Conservation (phyloP, 257 asterid genomes). For the Capsicum chinense region DNA sequence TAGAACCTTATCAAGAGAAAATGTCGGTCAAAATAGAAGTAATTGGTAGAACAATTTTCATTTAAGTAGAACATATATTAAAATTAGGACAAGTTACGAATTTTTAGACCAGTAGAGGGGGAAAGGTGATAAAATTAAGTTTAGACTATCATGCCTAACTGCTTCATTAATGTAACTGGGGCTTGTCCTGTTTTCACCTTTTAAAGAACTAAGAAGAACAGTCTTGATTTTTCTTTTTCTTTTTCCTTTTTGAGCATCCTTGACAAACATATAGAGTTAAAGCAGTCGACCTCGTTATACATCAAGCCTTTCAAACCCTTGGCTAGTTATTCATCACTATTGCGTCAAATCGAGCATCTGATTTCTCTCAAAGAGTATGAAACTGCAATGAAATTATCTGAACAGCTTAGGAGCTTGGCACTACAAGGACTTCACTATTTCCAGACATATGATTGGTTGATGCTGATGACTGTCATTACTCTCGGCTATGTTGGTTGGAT, state of each 20-base stretch:
- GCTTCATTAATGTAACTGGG: slow-evolving; percentile 12
- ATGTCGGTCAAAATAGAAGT: slow-evolving; percentile 3
- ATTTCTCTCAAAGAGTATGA: slow-evolving; percentile 59
- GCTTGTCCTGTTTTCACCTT: slow-evolving; percentile 16
- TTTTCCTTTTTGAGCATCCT: slow-evolving; percentile 44
- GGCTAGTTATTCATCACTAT: slow-evolving; percentile 49
- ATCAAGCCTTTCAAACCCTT: slow-evolving; percentile 92
- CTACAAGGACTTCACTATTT: slow-evolving; percentile 88
- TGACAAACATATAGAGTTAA: slow-evolving; percentile 65
- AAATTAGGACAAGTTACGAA: neutral
- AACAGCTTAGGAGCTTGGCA: slow-evolving; percentile 82
- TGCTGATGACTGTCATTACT: slow-evolving; percentile 88
- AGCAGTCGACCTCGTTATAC: slow-evolving; percentile 61
- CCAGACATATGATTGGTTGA: slow-evolving; percentile 95
- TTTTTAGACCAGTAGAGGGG: neutral
- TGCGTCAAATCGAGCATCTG: slow-evolving; percentile 72
- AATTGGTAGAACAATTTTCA: neutral
- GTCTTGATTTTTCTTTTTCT: neutral
- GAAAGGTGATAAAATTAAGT: neutral
- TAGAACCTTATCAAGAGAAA: neutral
- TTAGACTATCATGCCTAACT: neutral
- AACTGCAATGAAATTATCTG: slow-evolving; percentile 71
- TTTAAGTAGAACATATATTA: neutral
- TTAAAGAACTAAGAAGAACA: neutral
- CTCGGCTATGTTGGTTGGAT: slow-evolving; percentile 98